A percentile compares a stretch with the other conserved stretches of the same genome.
Evolutionary conservation across 106 monocot genomes (phyloP).

Genomic region (Dactylorhiza incarnata): DNA sequence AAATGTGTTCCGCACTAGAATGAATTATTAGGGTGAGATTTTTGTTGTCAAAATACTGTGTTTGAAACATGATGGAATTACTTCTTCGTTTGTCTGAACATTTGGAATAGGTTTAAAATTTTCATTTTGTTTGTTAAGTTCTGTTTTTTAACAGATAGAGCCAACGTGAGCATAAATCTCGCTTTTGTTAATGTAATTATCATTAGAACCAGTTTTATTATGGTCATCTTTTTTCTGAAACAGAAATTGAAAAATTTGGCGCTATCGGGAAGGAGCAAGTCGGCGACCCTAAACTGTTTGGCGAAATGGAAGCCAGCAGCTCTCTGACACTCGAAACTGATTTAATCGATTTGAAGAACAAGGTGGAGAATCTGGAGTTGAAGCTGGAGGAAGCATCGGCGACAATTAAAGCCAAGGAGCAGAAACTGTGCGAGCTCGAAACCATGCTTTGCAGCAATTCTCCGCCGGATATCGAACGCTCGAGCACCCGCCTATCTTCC

Average conservation of each 20-base stretch:
- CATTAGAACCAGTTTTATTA: not conserved
- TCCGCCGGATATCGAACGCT: not conserved
- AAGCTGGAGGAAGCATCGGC: slow-evolving; percentile 24
- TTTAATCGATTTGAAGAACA: slow-evolving; percentile 13
- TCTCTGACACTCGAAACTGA: slow-evolving; percentile 15
- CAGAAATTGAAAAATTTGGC: slow-evolving; percentile 42
- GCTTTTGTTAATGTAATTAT: not conserved
- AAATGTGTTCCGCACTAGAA: too few relatives aligned
- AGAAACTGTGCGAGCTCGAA: slow-evolving; percentile 30
- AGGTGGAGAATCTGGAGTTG: slow-evolving; percentile 18
- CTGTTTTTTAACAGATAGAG: too few relatives aligned
- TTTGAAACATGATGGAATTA: too few relatives aligned
- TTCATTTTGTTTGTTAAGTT: too few relatives aligned
- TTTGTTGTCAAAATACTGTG: too few relatives aligned
- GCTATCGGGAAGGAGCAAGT: slow-evolving; percentile 20
- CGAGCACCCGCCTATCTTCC: not conserved
- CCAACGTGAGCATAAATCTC: not conserved
- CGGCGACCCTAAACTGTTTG: slow-evolving; percentile 15
- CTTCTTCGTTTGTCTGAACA: too few relatives aligned
- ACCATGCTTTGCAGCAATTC: slow-evolving; percentile 4
- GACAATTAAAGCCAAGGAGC: slow-evolving; percentile 19
- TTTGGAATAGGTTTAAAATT: too few relatives aligned
- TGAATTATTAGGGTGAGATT: too few relatives aligned
- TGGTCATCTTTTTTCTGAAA: not conserved
- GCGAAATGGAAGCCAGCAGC: slow-evolving; percentile 24